Base-by-base conservation (phyloP, 169 alveolate species). In the Toxoplasma gondii region DNA sequence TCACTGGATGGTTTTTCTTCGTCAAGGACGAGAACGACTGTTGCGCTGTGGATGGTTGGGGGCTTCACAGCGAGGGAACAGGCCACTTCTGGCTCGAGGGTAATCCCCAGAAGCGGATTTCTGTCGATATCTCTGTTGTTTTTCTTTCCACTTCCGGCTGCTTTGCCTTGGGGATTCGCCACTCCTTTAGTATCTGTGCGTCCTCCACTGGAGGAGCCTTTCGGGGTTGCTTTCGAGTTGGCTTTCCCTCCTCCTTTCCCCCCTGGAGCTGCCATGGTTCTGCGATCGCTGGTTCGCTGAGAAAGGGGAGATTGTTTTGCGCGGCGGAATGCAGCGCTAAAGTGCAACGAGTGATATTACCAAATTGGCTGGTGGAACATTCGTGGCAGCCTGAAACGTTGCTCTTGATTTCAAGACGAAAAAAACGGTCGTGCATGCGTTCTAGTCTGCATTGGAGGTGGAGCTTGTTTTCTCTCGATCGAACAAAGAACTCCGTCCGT, bases 21-120 rank as follows among this genome's bases (percentile, higher is more conserved):
- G 53, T 38, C 54, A 67, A 22, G 38, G 29, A 43, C 90, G 64
- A 82, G 34, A 22, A 82, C 41, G 41, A 82, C 67, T 7, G 64
- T 43, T 9, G 69, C 53, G 24, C 69, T 82, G 64, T 36, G 90
- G 41, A 44, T 5, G 12, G 36, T 22, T 39, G 90, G 90, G 31
- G 53, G 53, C 10, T 22, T 4, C 24, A 82, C 90, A 24, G 67
- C 54, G 41, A 36, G 22, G 36, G 90, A 36, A 49, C 90, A 82
- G 54, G 90, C 29, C n/a, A 82, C 90, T 16, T 82, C 90, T 0
- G 90, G 90, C 64, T 82, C 90, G 34, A 82, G 24, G 17, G 90
- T 36, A 17, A 43, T 31, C 43, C 90, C 64, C 29, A 82, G 64
- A 22, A 82, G 64, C 44, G 69, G 90, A 24, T 43, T 43, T 36